phyloP scores from a whole-genome alignment of 441 rosid genomes.

The Populus hybrid region DNA sequence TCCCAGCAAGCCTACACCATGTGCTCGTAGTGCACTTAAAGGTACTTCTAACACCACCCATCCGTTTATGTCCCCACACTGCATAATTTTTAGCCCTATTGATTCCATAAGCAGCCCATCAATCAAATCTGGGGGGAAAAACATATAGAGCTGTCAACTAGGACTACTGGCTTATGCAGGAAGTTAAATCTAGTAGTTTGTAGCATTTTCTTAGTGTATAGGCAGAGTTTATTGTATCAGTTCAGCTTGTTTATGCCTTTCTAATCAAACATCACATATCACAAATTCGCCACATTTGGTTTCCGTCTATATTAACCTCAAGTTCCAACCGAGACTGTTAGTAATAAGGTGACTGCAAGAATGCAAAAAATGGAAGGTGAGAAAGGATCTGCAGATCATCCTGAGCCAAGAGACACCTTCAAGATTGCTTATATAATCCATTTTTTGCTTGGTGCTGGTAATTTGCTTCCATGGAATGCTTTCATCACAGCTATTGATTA shows the following conservation, averaged over 20 bases:
- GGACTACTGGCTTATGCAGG: constrained; percentile 9
- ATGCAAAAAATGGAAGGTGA: constrained; percentile 41
- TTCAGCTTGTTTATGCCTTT: constrained; percentile 20
- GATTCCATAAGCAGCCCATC: constrained; percentile 52
- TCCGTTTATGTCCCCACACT: constrained; percentile 54
- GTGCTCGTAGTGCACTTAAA: constrained; percentile 28
- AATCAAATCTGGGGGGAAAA: constrained; percentile 38
- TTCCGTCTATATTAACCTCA: constrained; percentile 14
- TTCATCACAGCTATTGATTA: constrained; percentile 88
- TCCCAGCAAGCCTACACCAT: constrained; percentile 24
- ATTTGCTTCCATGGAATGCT: constrained; percentile 93
- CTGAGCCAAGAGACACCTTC: constrained; percentile 55
- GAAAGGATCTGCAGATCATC: constrained; percentile 32
- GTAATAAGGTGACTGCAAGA: neutral
- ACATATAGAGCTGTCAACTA: constrained; percentile 19
- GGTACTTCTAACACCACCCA: constrained; percentile 41
- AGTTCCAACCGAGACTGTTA: constrained; percentile 14
- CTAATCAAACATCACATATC: constrained; percentile 30
- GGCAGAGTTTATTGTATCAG: neutral
- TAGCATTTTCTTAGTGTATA: neutral
- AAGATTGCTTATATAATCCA: constrained; percentile 72
- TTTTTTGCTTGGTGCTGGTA: constrained; percentile 86
- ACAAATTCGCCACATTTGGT: neutral
- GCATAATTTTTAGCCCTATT: constrained; percentile 28
- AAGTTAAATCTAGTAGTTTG: neutral